Evolutionary conservation across 1,139 yeast genomes (phyloP), one percentile per base, ranked within the genome.

Genomic region (Yamadazyma trypodendri): DNA sequence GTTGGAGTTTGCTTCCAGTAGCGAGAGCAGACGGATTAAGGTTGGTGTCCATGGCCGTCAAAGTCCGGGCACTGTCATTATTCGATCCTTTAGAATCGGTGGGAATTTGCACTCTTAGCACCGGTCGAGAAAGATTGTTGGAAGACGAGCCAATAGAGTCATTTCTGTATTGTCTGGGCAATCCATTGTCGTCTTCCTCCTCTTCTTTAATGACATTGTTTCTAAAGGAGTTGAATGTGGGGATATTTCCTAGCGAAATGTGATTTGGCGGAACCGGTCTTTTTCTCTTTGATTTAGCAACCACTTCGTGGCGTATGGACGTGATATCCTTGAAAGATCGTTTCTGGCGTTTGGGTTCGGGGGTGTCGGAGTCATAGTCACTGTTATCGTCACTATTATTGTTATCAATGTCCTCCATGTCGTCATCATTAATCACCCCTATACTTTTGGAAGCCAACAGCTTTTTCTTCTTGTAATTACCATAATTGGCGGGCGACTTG

Each of bases 401-500:
- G 3, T 38, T 39, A 17, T 46, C 50, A 28, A 43, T 44, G 14
- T 40, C 36, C 22, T 46, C 47, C 1, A 38, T 20, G 3, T 38
- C 42, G 15, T 49, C 51, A 33, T 48, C 48, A 17, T 43, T 32
- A 4, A 39, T 40, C 7, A 34, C 31, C 12, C 32, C 29, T 1
- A 24, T 10, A 11, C 16, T 31, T 6, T 32, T 22, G 12, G 30
- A 29, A 2, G 38, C 40, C 28, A 54, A 58, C 43, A 48, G 55
- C 48, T 47, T 55, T 40, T 63, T 66, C 55, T 65, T 66, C 46
- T 56, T 59, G 51, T 66, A 68, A 42, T 61, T 61, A 9, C 81
- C 81, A 48, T 75, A 79, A 49, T 79, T 81, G 8, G 69, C 72
- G 0, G 87, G 89, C 8, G 74, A 69, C 54, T 81, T 82, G 12